Conservation (phyloP, 257 asterid genomes). For the Solanum sejunctum region DNA sequence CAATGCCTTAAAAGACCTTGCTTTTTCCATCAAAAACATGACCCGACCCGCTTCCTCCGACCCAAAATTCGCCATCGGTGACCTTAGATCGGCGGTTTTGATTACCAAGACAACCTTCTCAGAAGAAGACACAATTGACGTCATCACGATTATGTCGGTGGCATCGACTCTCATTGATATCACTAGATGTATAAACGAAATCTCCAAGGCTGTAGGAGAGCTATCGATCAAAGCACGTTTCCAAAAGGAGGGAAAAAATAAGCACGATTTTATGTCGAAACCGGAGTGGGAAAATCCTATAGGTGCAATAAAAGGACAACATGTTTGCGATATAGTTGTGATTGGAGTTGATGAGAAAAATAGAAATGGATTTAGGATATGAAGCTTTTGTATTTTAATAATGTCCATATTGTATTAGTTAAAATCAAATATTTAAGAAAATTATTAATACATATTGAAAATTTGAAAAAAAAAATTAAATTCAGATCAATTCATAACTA, state of each 20-base stretch:
- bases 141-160: conserved; percentile 7
- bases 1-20: conserved; percentile 27
- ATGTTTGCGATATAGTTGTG: neutral
- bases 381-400: neutral
- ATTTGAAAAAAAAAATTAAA: neutral
- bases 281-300: neutral
- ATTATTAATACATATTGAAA: neutral
- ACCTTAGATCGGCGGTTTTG: conserved; percentile 7
- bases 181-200: conserved; percentile 4
- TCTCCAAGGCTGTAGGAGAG: conserved; percentile 8
- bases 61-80: conserved; percentile 21
- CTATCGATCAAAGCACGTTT: conserved; percentile 14
- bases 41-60: conserved; percentile 10
- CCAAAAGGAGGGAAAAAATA: neutral
- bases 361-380: neutral
- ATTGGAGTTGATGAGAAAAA: neutral
- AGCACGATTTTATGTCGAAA: neutral
- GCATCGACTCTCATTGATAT: conserved; percentile 17
- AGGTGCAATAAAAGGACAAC: neutral
- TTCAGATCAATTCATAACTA: neutral
- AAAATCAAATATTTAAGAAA: neutral
- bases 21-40: conserved; percentile 29
- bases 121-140: neutral
- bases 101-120: neutral
- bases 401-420: no score